Percentiles rank a stretch among this genome's conserved stretches.
Evolutionary conservation across 2,329 filamentous ascomycete genomes (phyloP).

Genomic region (Clonostachys sp.): DNA sequence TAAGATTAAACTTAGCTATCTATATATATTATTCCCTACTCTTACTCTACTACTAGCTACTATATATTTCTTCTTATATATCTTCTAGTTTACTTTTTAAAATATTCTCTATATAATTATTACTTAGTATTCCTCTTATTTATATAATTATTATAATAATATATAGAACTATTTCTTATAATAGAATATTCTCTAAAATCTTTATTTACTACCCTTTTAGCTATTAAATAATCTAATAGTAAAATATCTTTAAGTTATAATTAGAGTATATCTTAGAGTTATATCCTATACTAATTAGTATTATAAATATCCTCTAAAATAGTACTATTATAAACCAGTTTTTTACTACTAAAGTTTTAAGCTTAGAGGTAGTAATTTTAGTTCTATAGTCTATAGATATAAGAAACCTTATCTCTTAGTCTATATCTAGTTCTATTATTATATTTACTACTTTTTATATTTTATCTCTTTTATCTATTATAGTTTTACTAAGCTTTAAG

Average conservation of each 20-base stretch:
- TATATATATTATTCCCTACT: not conserved
- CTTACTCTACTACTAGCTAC: too few species aligned
- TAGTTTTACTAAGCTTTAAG: too few species aligned
- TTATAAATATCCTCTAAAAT: not conserved
- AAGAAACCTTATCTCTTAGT: too few species aligned
- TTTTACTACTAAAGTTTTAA: not conserved
- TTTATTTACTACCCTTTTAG: not conserved
- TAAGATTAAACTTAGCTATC: not conserved
- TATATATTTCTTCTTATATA: not conserved
- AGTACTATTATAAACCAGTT: not conserved
- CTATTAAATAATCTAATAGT: not conserved
- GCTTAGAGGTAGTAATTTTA: too few species aligned
- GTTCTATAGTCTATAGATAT: too few species aligned
- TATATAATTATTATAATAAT: not conserved
- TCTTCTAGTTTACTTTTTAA: not conserved
- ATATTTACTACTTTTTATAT: too few species aligned
- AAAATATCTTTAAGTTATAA: not conserved
- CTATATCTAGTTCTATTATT: too few species aligned
- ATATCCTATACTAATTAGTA: too few species aligned
- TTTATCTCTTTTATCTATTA: too few species aligned
- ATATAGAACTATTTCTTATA: not conserved
- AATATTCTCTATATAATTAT: not conserved
- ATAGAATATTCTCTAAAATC: not conserved
- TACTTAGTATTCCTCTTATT: not conserved
- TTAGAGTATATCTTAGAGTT: not conserved